phyloP scores from a whole-genome alignment of 805 yeast genomes.

The Candida piceae region DNA sequence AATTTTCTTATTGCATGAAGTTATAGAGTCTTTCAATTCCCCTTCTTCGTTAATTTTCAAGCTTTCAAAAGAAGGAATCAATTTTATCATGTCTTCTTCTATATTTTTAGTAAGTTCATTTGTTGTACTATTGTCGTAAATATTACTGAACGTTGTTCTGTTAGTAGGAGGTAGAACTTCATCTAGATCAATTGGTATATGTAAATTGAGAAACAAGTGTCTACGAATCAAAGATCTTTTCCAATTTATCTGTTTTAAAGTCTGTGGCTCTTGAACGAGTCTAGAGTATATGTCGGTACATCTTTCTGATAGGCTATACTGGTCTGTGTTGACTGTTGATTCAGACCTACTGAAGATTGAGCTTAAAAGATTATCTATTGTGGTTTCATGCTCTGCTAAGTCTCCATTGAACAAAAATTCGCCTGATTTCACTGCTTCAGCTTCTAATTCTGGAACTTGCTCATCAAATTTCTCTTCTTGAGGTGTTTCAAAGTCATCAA shows the following conservation, averaged over 20 bases:
- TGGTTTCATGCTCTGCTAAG: neutral
- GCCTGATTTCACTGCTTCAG: too few species aligned
- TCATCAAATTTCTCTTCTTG: too few species aligned
- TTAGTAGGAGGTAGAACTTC: slow-evolving; percentile 33
- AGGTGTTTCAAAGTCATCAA: slow-evolving; percentile 11
- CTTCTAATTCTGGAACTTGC: too few species aligned
- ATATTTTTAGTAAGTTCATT: slow-evolving; percentile 5
- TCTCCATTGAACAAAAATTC: slow-evolving; percentile 6
- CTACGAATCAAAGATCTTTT: slow-evolving; percentile 59
- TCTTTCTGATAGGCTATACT: slow-evolving; percentile 20
- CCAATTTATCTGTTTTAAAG: slow-evolving; percentile 64
- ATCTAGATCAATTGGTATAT: slow-evolving; percentile 70
- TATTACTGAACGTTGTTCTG: slow-evolving; percentile 6
- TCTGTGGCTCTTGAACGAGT: slow-evolving; percentile 33
- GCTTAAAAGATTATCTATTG: slow-evolving; percentile 9
- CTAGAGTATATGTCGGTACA: slow-evolving; percentile 20
- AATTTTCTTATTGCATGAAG: slow-evolving; percentile 19
- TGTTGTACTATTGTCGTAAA: slow-evolving; percentile 10
- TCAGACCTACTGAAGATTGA: slow-evolving; percentile 6
- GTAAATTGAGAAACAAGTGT: slow-evolving; percentile 56
- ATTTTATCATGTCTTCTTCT: slow-evolving; percentile 14
- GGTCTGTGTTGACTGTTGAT: neutral
- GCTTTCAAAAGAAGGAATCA: slow-evolving; percentile 31
- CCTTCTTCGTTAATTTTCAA: slow-evolving; percentile 28
- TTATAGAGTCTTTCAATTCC: slow-evolving; percentile 22